Base-by-base conservation (phyloP, 164 flowering plant species). In the Euptelea pleiosperma region DNA sequence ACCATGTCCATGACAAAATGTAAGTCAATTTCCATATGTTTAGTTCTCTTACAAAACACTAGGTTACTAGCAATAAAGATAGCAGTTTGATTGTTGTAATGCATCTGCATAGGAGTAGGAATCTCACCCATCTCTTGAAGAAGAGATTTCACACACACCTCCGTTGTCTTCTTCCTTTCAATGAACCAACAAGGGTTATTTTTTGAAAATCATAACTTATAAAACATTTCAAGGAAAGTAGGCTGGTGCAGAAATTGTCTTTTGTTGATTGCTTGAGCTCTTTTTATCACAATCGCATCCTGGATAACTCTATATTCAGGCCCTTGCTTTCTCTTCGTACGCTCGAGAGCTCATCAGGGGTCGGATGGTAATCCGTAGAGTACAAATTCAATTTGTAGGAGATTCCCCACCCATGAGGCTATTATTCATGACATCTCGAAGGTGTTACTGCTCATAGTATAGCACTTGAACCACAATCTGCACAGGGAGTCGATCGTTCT, bases 401-500 rank as follows among this genome's bases (percentile, higher is more conserved):
- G 79, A 52, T 24, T 75, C 77, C 11, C 45, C 71, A 0, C 51
- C 67, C 3, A 8, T 26, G 2, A 61, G 45, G 22, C 41, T 60
- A 30, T 35, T 77, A 43, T 65, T 64, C 86, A 81, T 72, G 35
- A 50, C 79, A 42, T 84, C 85, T 14, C 89, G 80, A 19, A 90
- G 80, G 28, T 89, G 83, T 63, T 83, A 92, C 45, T 90, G 97
- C 79, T 90, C 97, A 46, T 82, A 76, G 82, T 85, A 87, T 8
- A 90, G 95, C 14, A 87, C 95, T 66, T 90, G 97, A 44, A 90
- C 87, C 21, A 81, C 97, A 0, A 84, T 84, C 62, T 90, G 90
- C 2, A 85, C 87, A 3, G 95, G 97, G 21, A 90, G 94, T 18
- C 97, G 69, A 52, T 87, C 92, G 48, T 90, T 90, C 58, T 90